A percentile compares a stretch with the other conserved stretches of the same genome.
These are phyloP conservation scores for Dendrobium nobile DNA, from an alignment of 106 monocot genomes.

Conservation along the genomic window DNA sequence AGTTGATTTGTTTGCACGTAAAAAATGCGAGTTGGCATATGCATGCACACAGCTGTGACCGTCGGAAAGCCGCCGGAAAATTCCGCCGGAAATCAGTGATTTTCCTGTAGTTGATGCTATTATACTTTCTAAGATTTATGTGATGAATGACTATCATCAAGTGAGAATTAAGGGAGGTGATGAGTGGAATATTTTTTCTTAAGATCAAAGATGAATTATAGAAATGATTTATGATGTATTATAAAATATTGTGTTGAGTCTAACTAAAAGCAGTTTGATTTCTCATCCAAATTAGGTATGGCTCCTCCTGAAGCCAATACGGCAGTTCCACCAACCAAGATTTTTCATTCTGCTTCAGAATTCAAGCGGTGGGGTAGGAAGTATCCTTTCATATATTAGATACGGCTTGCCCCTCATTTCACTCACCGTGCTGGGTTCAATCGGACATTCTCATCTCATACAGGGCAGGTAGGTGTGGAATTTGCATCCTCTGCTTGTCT, in stretches of 20 bases:
- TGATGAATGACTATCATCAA: too few species aligned
- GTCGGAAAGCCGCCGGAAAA: too few species aligned
- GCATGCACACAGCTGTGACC: too few species aligned
- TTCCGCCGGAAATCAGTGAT: too few species aligned
- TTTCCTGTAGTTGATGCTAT: too few species aligned
- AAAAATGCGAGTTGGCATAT: too few species aligned
- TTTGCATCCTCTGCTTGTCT: neutral
- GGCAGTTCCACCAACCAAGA: constrained; percentile 13
- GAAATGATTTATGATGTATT: neutral
- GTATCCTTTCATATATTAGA: constrained; percentile 52
- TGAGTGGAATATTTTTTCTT: too few species aligned
- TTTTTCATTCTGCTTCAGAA: constrained; percentile 39
- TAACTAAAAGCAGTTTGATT: neutral
- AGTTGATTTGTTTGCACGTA: too few species aligned
- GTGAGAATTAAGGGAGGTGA: too few species aligned
- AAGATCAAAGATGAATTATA: too few species aligned
- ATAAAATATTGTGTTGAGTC: neutral
- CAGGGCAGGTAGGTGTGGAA: constrained; percentile 60
- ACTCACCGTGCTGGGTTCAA: constrained; percentile 63
- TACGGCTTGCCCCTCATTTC: constrained; percentile 89
- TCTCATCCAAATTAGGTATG: neutral
- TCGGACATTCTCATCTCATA: constrained; percentile 86
- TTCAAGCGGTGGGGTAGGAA: constrained; percentile 84
- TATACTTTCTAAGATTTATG: too few species aligned
- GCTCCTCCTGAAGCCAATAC: constrained; percentile 13